Evolutionary conservation across 1,284 basidiomycete species (phyloP).

Genomic region (Sporisorium graminicola): DNA sequence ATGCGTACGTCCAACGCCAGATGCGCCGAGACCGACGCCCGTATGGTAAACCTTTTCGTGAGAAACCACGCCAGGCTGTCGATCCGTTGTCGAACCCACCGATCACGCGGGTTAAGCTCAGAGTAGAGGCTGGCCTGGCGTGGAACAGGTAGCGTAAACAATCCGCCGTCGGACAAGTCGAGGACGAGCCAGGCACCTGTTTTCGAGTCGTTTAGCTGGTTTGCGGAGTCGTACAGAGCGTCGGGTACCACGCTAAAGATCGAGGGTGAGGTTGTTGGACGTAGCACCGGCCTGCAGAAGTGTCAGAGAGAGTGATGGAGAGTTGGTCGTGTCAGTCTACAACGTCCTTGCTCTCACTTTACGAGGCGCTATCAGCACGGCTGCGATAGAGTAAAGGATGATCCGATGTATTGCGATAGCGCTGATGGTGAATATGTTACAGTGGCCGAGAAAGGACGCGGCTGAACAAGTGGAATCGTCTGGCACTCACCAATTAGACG

Average conservation of each 20-base stretch:
- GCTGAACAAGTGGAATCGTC: neutral
- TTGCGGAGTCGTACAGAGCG: no score
- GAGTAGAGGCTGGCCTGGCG: slow-evolving; percentile 15
- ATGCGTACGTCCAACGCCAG: slow-evolving; percentile 33
- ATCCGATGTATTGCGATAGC: slow-evolving; percentile 5
- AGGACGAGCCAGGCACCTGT: slow-evolving; percentile 28
- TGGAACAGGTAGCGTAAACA: slow-evolving; percentile 24
- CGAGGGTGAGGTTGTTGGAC: slow-evolving; percentile 10
- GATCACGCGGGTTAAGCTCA: slow-evolving; percentile 33
- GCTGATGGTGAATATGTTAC: neutral
- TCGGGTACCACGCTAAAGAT: slow-evolving; percentile 21
- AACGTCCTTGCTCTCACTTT: neutral
- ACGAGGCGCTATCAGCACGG: neutral
- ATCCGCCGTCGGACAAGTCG: slow-evolving; percentile 19
- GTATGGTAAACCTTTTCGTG: slow-evolving; percentile 22
- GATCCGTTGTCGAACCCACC: slow-evolving; percentile 27
- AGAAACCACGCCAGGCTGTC: slow-evolving; percentile 28
- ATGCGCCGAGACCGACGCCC: slow-evolving; percentile 18
- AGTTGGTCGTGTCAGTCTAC: neutral
- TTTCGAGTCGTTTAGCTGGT: slow-evolving; percentile 15
- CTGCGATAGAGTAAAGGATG: neutral
- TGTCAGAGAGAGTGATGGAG: neutral
- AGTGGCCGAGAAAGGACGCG: neutral
- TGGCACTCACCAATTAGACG: slow-evolving; percentile 41
- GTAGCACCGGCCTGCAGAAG: slow-evolving; percentile 28